Evolutionary conservation across 1,284 basidiomycete species (phyloP), one percentile per base, ranked within the genome.

Genomic region (Cryptococcus maquisensis): DNA sequence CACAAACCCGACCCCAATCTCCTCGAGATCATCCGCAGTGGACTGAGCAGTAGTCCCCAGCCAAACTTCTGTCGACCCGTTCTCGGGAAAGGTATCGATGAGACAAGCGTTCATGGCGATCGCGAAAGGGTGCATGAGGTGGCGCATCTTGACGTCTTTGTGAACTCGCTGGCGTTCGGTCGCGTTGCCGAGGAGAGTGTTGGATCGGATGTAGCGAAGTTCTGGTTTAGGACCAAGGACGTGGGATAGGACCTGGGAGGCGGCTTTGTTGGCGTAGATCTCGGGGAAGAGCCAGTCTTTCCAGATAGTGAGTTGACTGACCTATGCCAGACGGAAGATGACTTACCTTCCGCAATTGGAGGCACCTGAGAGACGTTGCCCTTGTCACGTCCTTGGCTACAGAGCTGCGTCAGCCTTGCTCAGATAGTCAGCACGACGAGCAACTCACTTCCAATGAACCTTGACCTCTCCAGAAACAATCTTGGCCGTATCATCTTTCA

Each of bases 281-380:
- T 57, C 48, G 23, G 48, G 55, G 46, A 51, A 55, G n/a, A 60
- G 24, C 36, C 50, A 55, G 41, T 52, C 35, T 16, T 35, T 9
- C 16, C 8, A 21, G 12, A 47, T 20, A 32, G 28, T 32, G 7
- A 32, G 28, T 4, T 32, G 28, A 32, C 10, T 32, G 28, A 32
- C 28, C 6, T 32, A 32, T 32, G 10, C 13, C 12, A 9, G 36
- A n/a, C 21, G 15, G 1, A 9, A 18, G 20, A 9, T 37, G 20
- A 47, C 59, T 47, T 43, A 60, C 59, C 56, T 43, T 57, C 45
- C 20, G 51, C 49, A 12, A 60, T 40, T 1, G 59, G 59, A 18
- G 59, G 59, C 6, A 60, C 59, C 44, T 60, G 59, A 13, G 59
- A 57, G 24, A 61, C 49, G 39, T 57, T 58, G 7, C 59, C 59